Evolutionary conservation across 1,284 basidiomycete species (phyloP), one percentile per base, ranked within the genome.

Genomic region (Sporisorium graminicola): DNA sequence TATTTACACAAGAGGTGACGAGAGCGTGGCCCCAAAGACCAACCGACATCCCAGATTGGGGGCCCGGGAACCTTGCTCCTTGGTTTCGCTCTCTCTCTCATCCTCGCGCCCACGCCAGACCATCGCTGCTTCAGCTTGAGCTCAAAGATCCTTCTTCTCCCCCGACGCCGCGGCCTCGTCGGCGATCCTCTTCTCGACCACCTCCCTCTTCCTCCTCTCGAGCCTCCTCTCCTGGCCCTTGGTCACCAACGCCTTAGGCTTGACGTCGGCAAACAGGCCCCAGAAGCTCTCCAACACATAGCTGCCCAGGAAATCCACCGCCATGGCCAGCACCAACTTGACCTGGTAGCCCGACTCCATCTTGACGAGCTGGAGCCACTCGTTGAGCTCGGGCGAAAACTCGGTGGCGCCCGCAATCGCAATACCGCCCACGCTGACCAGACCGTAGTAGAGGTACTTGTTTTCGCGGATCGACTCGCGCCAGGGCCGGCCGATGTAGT

Each of bases 281-380:
- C 98, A 98, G 88, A 94, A 95, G 12, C 88, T 88, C 86, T 99
- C 95, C 53, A 98, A 89, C 56, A 91, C 76, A 89, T 90, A 98
- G 83, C 94, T 98, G 0, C 94, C 94, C 6, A 87, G 90, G 81
- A 98, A 97, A 87, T 99, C 96, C 64, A 91, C 84, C 29, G 92
- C 83, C 95, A 99, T 99, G 49, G 91, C 89, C 13, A 44, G 44
- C 1, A 83, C 67, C 26, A 85, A 69, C 14, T 58, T 55, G 18
- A 67, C 27, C 70, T 80, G 80, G 64, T 96, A 94, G 44, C 87
- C 82, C 33, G 86, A 84, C 50, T 91, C 87, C 94, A 99, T 96
- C 86, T 93, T 93, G 27, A 98, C 94, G 43, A 99, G 92, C 87
- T 99, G 96, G 47, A 99, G 89, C 96, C 96, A 99, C 40, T 92